Percentiles rank a stretch among this genome's conserved stretches.
Conservation (phyloP, 2,329 filamentous ascomycete species). For the Tothia fuscella region DNA sequence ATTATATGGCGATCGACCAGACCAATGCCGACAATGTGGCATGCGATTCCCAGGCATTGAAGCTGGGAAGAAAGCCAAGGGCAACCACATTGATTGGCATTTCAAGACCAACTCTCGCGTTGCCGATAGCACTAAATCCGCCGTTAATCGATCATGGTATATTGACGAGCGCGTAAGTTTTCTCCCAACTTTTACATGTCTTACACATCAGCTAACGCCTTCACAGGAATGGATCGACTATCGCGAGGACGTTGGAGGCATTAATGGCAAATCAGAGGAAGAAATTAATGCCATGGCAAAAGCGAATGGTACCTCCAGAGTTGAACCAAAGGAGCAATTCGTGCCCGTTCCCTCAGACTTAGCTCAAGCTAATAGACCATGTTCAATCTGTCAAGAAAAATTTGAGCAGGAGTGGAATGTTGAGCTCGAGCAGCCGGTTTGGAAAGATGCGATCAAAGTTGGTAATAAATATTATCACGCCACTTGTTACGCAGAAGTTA, state of each 20-base stretch:
- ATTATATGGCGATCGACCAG: constrained; percentile 71
- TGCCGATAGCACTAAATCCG: constrained; percentile 71
- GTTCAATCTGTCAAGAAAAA: constrained; percentile 89
- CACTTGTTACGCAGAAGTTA: constrained; percentile 76
- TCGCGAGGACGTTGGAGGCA: constrained; percentile 66
- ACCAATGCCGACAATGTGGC: constrained; percentile 36
- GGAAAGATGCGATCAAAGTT: constrained; percentile 75
- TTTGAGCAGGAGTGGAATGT: constrained; percentile 90
- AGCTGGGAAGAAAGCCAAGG: constrained; percentile 74
- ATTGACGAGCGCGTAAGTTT: constrained; percentile 67
- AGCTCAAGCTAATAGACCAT: constrained; percentile 61
- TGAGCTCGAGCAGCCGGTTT: constrained; percentile 91
- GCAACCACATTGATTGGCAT: constrained; percentile 94
- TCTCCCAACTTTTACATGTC: background rate
- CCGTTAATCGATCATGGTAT: constrained; percentile 89
- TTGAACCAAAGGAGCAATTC: constrained; percentile 53
- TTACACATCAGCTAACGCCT: constrained; percentile 11
- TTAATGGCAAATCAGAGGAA: constrained; percentile 41
- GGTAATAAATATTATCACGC: constrained; percentile 77
- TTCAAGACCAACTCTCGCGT: constrained; percentile 87
- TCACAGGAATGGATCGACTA: constrained; percentile 78
- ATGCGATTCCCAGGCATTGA: constrained; percentile 36
- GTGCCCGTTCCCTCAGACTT: constrained; percentile 75
- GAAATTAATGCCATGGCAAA: constrained; percentile 1
- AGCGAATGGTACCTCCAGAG: constrained; percentile 29